Evolutionary conservation across 176 grass and related monocot genomes (phyloP), one percentile per base, ranked within the genome.

Genomic region (Bolboschoenus planiculmis): DNA sequence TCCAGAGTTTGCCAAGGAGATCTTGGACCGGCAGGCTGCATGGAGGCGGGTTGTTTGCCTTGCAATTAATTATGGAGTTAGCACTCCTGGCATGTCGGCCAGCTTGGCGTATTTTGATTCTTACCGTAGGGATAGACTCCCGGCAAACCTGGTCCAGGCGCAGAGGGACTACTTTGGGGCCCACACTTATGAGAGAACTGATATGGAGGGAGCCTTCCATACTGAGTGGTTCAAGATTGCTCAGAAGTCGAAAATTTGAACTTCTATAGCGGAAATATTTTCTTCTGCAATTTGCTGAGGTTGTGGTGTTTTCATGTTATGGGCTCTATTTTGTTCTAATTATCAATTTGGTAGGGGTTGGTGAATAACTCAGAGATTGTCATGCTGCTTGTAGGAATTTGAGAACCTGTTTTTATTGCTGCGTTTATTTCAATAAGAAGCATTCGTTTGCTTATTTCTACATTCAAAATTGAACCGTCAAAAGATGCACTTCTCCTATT

Each of bases 221-320:
- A 95, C 93, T 1, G 88, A 95, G 56, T 95, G 93, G 93, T 95
- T 92, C 84, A 95, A 95, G 86, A 90, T 65, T 2, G 93, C 93
- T 0, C 87, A 66, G 14, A 86, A 91, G 78, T 88, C 83, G 3
- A 91, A 89, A 80, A 91, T 85, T 34, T 94, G 34, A 94, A 84
- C 13, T 58, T 51, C 60, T 82, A 42, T 26, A 20, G 23, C 56
- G 10, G 78, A 60, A 60, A 60, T 40, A 16, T 42, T 74, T 23
- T 1, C 20, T 23, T n/a, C 20, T 37, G 18, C 10, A 57, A 35
- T 80, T 80, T 61, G 77, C 16, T 57, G 20, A 81, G 34, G 20
- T 43, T 59, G 55, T 10, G 33, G 40, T 29, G 59, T n/a, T 66
- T 50, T 64, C 10, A 82, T 30, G 15, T 60, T 58, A 14, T 48